A percentile compares a stretch with the other conserved stretches of the same genome.
Conservation (phyloP, 768 basidiomycete genomes). For the Cyclocybe cylindracea region DNA sequence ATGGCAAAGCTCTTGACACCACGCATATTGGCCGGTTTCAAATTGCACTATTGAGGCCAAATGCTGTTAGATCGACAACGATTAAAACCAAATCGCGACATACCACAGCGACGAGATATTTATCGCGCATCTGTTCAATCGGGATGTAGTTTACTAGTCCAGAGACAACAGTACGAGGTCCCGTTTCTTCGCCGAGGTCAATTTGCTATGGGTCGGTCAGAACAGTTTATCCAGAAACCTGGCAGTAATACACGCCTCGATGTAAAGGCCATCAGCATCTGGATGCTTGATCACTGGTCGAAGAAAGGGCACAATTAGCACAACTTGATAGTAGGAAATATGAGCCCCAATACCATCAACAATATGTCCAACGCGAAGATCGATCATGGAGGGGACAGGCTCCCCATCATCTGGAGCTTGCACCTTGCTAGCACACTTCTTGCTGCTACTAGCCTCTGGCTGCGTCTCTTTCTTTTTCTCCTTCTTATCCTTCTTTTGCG, state of each 20-base stretch:
- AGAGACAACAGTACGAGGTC: slow-evolving; percentile 94
- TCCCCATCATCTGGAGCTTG: slow-evolving; percentile 70
- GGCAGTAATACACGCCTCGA: slow-evolving; percentile 60
- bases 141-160: slow-evolving; percentile 96
- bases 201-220: slow-evolving; percentile 66
- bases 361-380: slow-evolving; percentile 91
- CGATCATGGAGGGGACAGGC: slow-evolving; percentile 95
- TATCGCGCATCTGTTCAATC: slow-evolving; percentile 89
- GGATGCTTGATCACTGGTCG: slow-evolving; percentile 90
- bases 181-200: slow-evolving; percentile 92
- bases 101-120: slow-evolving; percentile 82
- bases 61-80: background rate
- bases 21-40: slow-evolving; percentile 96
- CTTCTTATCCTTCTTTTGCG: slow-evolving; percentile 59
- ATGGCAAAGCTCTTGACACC: slow-evolving; percentile 98
- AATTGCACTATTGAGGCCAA: slow-evolving; percentile 64
- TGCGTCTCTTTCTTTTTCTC: slow-evolving; percentile 55
- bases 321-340: background rate
- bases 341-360: slow-evolving; percentile 69
- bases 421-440: slow-evolving; percentile 41
- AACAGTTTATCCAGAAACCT: background rate
- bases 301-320: slow-evolving; percentile 1
- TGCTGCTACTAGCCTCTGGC: slow-evolving; percentile 37
- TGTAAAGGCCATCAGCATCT: slow-evolving; percentile 96
- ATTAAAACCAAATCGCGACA: slow-evolving; percentile 16